These are phyloP conservation scores for Pisolithus orientalis DNA, from an alignment of 768 basidiomycete species.

Conservation along the genomic window DNA sequence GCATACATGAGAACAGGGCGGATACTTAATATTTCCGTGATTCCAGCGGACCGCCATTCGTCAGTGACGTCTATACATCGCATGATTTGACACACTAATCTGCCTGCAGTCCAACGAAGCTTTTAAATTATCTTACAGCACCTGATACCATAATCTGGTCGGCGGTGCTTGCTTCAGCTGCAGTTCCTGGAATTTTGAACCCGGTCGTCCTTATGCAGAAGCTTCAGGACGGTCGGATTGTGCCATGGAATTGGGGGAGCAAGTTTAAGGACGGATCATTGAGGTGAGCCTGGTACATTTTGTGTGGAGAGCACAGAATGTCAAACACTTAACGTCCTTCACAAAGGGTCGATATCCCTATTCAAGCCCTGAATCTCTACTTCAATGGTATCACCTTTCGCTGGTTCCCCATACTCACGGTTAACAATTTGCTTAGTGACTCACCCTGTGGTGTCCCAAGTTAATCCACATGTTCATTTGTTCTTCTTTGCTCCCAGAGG, in stretches of 20 bases:
- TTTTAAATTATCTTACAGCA: conserved; percentile 94
- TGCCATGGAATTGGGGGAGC: conserved; percentile 94
- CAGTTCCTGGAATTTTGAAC: conserved; percentile 92
- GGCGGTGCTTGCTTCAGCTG: conserved; percentile 80
- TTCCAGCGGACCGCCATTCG: conserved; percentile 89
- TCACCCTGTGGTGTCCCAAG: conserved; percentile 90
- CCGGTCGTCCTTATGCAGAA: conserved; percentile 96
- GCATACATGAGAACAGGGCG: conserved; percentile 91
- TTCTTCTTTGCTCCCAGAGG: conserved; percentile 93
- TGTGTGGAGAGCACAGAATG: neutral
- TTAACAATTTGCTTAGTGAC: conserved; percentile 49
- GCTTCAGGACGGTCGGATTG: conserved; percentile 65
- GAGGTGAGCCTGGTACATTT: conserved; percentile 38
- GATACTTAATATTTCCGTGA: conserved; percentile 89
- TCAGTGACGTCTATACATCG: conserved; percentile 23
- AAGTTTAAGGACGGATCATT: conserved; percentile 91
- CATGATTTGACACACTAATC: conserved; percentile 1
- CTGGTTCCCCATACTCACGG: conserved; percentile 1
- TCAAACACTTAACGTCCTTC: neutral
- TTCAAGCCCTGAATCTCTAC: conserved; percentile 82
- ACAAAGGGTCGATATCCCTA: conserved; percentile 85
- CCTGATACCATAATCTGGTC: conserved; percentile 87
- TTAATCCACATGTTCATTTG: conserved; percentile 85
- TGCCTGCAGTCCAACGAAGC: conserved; percentile 74
- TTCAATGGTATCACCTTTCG: conserved; percentile 57